These are phyloP conservation scores for Diutina pseudorugosa DNA, from an alignment of 1,139 yeast species.

Conservation along the genomic window DNA sequence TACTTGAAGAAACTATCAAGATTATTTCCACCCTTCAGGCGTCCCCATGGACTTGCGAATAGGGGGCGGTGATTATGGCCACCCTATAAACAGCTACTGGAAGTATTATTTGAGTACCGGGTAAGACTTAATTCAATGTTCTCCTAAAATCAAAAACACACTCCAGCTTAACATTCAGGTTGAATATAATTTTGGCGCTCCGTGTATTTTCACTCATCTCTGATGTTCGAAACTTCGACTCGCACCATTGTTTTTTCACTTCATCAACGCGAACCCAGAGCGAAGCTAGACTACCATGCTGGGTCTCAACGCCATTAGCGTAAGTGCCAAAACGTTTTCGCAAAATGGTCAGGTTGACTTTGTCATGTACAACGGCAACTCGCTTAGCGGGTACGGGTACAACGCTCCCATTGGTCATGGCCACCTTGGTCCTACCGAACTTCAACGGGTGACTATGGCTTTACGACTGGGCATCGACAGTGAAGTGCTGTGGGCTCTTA, in stretches of 20 bases:
- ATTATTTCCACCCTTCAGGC: no score
- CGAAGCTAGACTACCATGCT: background rate
- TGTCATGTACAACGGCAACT: constrained; percentile 4
- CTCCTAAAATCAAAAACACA: background rate
- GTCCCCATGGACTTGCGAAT: no score
- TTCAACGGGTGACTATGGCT: constrained; percentile 51
- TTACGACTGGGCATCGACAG: constrained; percentile 44
- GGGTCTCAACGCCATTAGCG: constrained; percentile 1
- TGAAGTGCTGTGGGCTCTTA: constrained; percentile 59
- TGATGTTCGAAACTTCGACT: background rate
- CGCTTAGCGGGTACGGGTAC: constrained; percentile 6
- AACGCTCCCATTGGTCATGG: constrained; percentile 28
- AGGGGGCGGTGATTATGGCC: no score
- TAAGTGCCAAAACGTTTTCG: background rate
- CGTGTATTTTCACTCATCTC: background rate
- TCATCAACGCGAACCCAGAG: background rate
- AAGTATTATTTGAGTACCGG: no score
- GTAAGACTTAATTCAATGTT: background rate
- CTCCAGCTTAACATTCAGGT: background rate
- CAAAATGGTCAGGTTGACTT: constrained; percentile 2
- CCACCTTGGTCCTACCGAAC: constrained; percentile 42
- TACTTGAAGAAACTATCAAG: no score
- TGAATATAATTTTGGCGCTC: no score
- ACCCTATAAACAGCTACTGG: no score
- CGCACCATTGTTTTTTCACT: background rate